A percentile compares a stretch with the other conserved stretches of the same genome.
These are phyloP conservation scores for Nemania abortiva DNA, from an alignment of 2,329 filamentous ascomycete genomes.

Conservation along the genomic window DNA sequence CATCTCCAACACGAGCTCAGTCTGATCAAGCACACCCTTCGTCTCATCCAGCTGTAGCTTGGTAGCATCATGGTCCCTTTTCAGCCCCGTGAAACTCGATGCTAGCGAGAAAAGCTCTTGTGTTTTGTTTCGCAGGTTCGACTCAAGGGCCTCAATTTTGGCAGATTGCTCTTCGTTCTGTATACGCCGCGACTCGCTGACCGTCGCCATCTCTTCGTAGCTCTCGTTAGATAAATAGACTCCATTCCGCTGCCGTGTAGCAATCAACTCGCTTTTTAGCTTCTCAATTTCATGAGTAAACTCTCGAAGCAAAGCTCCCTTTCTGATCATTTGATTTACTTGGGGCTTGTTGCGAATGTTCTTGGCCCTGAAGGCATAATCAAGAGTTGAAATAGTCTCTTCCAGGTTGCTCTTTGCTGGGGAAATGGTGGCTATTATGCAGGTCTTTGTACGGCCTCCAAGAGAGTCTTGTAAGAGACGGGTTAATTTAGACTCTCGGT, in stretches of 20 bases:
- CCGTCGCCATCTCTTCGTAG: constrained; percentile 90
- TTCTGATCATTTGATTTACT: constrained; percentile 90
- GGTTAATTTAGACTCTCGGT: constrained; percentile 94
- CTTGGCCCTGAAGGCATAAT: constrained; percentile 97
- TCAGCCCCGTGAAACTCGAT: constrained; percentile 86
- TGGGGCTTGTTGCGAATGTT: constrained; percentile 99
- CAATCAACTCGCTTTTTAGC: constrained; percentile 91
- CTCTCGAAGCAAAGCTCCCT: constrained; percentile 90
- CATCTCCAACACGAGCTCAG: constrained; percentile 82
- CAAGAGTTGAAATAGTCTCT: constrained; percentile 96
- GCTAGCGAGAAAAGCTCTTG: constrained; percentile 91
- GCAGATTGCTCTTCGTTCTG: constrained; percentile 92
- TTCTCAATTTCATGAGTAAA: constrained; percentile 95
- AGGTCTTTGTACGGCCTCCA: constrained; percentile 95
- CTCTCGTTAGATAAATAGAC: constrained; percentile 91
- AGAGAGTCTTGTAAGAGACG: constrained; percentile 95
- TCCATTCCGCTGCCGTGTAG: constrained; percentile 91
- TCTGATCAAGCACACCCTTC: constrained; percentile 84
- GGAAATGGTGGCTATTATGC: constrained; percentile 97
- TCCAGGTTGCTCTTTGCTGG: constrained; percentile 95
- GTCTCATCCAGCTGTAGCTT: constrained; percentile 80
- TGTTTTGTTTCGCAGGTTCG: constrained; percentile 90
- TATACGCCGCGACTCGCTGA: constrained; percentile 92
- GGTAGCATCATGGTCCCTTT: constrained; percentile 88
- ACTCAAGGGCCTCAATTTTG: constrained; percentile 92